Base-by-base conservation (phyloP, 2,329 filamentous ascomycete genomes). In the Neonectria neomacrospora region DNA sequence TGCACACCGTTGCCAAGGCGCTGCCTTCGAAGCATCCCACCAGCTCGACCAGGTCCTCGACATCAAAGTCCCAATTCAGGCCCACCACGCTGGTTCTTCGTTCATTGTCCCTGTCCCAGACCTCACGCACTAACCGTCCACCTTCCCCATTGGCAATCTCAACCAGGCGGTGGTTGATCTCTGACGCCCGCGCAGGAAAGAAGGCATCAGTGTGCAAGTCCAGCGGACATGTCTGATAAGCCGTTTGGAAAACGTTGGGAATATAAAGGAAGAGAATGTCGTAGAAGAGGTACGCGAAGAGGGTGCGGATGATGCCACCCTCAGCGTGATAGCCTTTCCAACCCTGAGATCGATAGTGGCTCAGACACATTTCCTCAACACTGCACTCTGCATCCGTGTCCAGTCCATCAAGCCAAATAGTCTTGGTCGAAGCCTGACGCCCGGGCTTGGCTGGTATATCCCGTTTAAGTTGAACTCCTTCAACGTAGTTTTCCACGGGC, bases 311-410 rank as follows among this genome's bases (percentile, higher is more conserved):
- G 70, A 98, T 94, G 2, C 94, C 92, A 34, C 94, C 93, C 82
- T 99, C 96, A 18, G 91, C 88, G 78, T 99, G 96, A 74, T 95
- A 97, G 11, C 96, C 96, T 77, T 97, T 97, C 90, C 93, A 98
- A 2, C 94, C 95, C 55, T 91, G 83, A 10, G 85, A 83, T 32
- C 92, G 89, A 78, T 98, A 98, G 81, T 91, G 88, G 47, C 90
- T 94, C 39, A 99, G 84, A 75, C 94, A 97, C 94, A 99, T 97
- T 59, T 88, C 91, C 80, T 99, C 96, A 12, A 99, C 96, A 56
- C 88, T 90, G 77, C 94, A 97, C 77, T 96, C 91, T 20, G 86
- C 88, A 34, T 86, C 85, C 9, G 82, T 85, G 73, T 91, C 90
- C 5, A 84, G 78, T 69, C 90, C 90, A 73, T 98, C 94, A 1